Evolutionary conservation across 225 moss, liverwort and hornwort species (phyloP), one percentile per base, ranked within the genome.

Genomic region (Pseudoscleropodium purum): DNA sequence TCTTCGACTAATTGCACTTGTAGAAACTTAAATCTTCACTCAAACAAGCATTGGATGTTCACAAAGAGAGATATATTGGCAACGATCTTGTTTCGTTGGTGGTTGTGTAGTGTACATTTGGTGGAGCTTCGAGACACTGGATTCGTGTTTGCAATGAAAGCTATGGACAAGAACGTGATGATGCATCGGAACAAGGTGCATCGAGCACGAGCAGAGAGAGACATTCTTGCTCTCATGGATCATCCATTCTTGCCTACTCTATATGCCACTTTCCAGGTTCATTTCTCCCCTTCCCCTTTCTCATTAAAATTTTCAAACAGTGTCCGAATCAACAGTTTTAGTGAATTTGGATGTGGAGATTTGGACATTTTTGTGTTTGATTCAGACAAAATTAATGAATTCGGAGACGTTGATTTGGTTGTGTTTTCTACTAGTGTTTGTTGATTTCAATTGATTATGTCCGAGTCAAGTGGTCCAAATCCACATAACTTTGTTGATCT

Each of bases 151-250:
- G 98, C 98, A 83, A 97, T 98, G 98, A 98, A 98, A 93, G 98
- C 98, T 24, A 98, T 98, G 98, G 98, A 98, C 85, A 98, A 98
- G 86, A 90, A 90, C 79, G 94, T 96, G 89, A 98, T 98, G 98
- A 88, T 98, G 81, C 92, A 90, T 67, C 96, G 98, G 1, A 98
- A 98, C 90, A 98, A 98, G 96, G 97, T 98, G 59, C 98, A 98
- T 74, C 95, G 98, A 88, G 98, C 95, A 41, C 92, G 96, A 61
- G 96, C 96, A 43, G 98, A 98, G 92, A 84, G 98, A 51, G 97
- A 98, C 75, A 98, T 98, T 92, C 80, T 98, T 33, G 96, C 94
- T 82, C 91, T 95, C 57, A 92, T 97, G 92, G 98, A 98, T 86
- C 98, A 98, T 92, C 98, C 98, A 12, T 98, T 98, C 75, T 51